Percentiles rank a stretch among this genome's conserved stretches.
These are phyloP conservation scores for Coemansia sp. DNA, from an alignment of 192 early-diverging fungal genomes.

Conservation along the genomic window DNA sequence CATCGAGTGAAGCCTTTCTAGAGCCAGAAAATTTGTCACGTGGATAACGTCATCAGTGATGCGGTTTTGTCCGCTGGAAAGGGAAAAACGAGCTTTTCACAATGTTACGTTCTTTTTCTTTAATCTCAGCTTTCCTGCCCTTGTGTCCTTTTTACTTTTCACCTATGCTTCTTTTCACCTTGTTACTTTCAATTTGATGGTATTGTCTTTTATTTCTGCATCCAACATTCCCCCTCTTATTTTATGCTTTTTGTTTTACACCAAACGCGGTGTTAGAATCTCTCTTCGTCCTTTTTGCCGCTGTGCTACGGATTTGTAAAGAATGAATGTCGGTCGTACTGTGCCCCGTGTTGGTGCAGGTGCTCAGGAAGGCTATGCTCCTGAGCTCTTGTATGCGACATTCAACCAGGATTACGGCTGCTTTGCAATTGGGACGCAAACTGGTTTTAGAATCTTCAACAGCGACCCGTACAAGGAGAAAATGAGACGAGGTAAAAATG, in stretches of 20 bases:
- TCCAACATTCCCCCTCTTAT: not conserved
- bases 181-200: not conserved
- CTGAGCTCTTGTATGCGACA: constrained; percentile 68
- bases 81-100: too few relatives aligned
- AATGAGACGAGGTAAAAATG: constrained; percentile 59
- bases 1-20: too few relatives aligned
- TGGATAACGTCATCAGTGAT: too few relatives aligned
- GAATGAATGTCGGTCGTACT: constrained; percentile 50
- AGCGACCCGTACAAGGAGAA: constrained; percentile 83
- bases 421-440: constrained; percentile 79
- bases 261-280: too few relatives aligned
- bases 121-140: not conserved
- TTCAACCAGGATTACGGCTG: constrained; percentile 87
- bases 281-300: not conserved
- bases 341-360: constrained; percentile 34
- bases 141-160: not conserved
- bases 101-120: not conserved
- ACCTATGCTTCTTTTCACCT: not conserved
- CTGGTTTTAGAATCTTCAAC: constrained; percentile 83
- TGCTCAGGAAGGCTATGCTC: constrained; percentile 47
- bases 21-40: too few relatives aligned
- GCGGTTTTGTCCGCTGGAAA: too few relatives aligned
- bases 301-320: not conserved
- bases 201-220: not conserved
- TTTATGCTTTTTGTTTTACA: too few relatives aligned